Evolutionary conservation across 2,329 filamentous ascomycete species (phyloP), one percentile per base, ranked within the genome.

Genomic region (Clarireedia paspali): DNA sequence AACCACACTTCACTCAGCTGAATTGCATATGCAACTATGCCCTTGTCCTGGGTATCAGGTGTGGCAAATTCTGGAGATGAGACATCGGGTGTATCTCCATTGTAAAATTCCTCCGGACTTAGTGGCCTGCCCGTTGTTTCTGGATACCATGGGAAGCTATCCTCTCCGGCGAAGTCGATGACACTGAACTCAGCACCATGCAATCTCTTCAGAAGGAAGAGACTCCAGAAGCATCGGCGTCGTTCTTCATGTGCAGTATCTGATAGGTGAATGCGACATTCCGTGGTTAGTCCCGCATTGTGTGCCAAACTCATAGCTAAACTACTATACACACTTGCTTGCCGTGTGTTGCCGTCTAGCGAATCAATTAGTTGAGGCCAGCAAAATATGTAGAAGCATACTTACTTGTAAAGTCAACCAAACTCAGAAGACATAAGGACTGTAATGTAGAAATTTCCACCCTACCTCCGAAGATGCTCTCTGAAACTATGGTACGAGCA

Each of bases 1-100:
- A 73, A 72, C 70, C 77, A 80, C 1, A 74, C 73, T 53, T 77
- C 72, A 47, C 73, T 75, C 7, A 79, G 64, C 56, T 69, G 73
- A 68, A 60, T 72, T 0, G 73, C 72, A 59, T 77, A 79, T 3
- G 72, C 71, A 7, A 76, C 63, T 23, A 80, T 75, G 2, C 74
- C 75, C 56, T 63, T 63, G 23, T 66, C 64, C 27, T 55, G 44
- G 57, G 63, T 57, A 65, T 72, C 64, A 12, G 57, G 47, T 2
- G 50, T 39, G 40, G 68, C 64, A 23, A 62, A 50, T 27, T 50
- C 50, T 5, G 46, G 36, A 5, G 44, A 38, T n/a, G 49, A 45
- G 7, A 45, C 23, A 42, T 45, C 20, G 5, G 50, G 55, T 6
- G 34, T 42, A 50, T 55, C 39, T 38, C 56, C 55, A 20, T 36